Evolutionary conservation across 2,329 filamentous ascomycete genomes (phyloP).

Genomic region (Pseudovirgaria hyperparasitica): DNA sequence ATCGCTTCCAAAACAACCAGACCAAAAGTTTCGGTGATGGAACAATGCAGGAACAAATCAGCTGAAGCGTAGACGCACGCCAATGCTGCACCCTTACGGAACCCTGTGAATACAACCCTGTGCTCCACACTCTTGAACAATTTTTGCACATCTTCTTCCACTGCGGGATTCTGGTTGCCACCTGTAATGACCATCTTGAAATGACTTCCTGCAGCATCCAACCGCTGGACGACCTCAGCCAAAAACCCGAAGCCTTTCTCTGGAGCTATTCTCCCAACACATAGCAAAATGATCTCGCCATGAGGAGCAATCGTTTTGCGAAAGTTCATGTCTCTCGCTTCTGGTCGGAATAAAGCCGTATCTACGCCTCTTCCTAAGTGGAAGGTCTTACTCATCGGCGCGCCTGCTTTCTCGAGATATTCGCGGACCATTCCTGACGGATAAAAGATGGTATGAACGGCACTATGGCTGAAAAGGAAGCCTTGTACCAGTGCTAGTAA

Average conservation of each 20-base stretch:
- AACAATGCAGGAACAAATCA: slow-evolving; percentile 60
- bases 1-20: slow-evolving; percentile 59
- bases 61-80: slow-evolving; percentile 55
- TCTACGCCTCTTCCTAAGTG: slow-evolving; percentile 54
- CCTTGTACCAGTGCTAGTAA: slow-evolving; percentile 52
- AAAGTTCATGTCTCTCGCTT: slow-evolving; percentile 37
- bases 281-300: slow-evolving; percentile 52
- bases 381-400: slow-evolving; percentile 44
- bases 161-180: slow-evolving; percentile 50
- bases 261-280: slow-evolving; percentile 52
- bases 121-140: slow-evolving; percentile 43
- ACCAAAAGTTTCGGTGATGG: slow-evolving; percentile 59
- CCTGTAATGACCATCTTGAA: slow-evolving; percentile 58
- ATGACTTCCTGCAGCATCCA: slow-evolving; percentile 42
- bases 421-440: slow-evolving; percentile 49
- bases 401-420: slow-evolving; percentile 46
- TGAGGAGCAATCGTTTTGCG: slow-evolving; percentile 44
- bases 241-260: slow-evolving; percentile 63
- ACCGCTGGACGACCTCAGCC: slow-evolving; percentile 39
- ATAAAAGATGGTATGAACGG: slow-evolving; percentile 56
- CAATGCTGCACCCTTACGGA: slow-evolving; percentile 47
- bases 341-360: slow-evolving; percentile 47
- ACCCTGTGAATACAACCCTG: slow-evolving; percentile 53
- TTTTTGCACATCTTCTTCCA: slow-evolving; percentile 48
- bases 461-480: slow-evolving; percentile 49